These are phyloP conservation scores for Acanthamoeba lenticulata DNA, from an alignment of 208 protist species.

Conservation along the genomic window DNA sequence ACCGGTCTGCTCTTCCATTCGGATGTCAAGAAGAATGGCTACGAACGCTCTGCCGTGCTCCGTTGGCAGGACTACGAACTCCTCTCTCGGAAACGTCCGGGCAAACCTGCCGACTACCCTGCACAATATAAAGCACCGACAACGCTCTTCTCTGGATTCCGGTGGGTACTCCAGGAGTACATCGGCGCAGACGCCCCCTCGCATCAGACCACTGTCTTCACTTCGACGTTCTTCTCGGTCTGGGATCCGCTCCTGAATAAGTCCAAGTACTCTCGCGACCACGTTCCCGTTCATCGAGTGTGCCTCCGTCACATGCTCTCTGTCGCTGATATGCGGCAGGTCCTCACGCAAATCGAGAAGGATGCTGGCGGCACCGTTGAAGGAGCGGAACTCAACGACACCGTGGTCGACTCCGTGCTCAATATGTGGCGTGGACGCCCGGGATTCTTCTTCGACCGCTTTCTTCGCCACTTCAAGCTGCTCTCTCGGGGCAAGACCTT, in stretches of 20 bases:
- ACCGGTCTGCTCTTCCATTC: conserved; percentile 26
- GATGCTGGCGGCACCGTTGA: not conserved
- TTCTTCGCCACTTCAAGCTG: not conserved
- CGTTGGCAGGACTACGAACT: not conserved
- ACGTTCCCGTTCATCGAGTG: not conserved
- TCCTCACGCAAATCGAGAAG: not conserved
- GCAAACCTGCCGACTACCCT: no score
- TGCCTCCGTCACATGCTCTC: not conserved
- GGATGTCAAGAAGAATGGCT: not conserved
- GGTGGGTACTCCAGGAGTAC: conserved; percentile 16
- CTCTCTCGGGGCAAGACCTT: not conserved
- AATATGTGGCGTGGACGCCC: not conserved
- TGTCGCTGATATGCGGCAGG: not conserved
- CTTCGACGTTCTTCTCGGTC: conserved; percentile 47
- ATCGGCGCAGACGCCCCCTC: not conserved
- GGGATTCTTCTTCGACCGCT: conserved; percentile 55
- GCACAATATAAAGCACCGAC: not conserved
- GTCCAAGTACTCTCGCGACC: not conserved
- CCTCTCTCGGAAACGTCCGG: not conserved
- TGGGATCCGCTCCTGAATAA: conserved; percentile 6
- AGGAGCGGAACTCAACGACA: not conserved
- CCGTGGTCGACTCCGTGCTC: not conserved
- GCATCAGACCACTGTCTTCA: conserved; percentile 46
- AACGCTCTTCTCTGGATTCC: conserved; percentile 65
- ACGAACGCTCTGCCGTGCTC: not conserved